Evolutionary conservation across 2,329 filamentous ascomycete species (phyloP), one percentile per base, ranked within the genome.

Genomic region (Arthrinium phaeospermum): DNA sequence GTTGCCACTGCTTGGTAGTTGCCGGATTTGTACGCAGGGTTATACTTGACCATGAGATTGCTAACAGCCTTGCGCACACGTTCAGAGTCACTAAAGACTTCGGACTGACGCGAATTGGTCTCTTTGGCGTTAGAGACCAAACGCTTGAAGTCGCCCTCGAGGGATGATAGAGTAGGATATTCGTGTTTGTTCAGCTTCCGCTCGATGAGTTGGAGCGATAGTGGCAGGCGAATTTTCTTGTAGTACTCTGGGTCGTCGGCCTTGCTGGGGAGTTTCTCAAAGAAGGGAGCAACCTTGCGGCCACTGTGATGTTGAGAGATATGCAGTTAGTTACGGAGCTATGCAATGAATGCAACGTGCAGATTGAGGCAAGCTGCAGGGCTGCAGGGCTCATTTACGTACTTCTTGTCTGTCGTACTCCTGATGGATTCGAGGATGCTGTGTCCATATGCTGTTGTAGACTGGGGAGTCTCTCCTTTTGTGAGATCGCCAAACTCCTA

Each of bases 81-180:
- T 82, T 98, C 95, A 12, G 95, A 94, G 83, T 98, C 94, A 61
- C 94, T 92, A 79, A 92, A 96, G 49, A 93, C 87, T 72, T 90
- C 84, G 0, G 93, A 94, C 61, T 88, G 89, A 76, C 92, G 92
- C 73, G 91, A 87, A 78, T 96, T 96, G 83, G 91, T 96, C 71
- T 94, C 91, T 81, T 97, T 97, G 47, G 93, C 94, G 79, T 97
- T 98, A 75, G 91, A 88, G 71, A 97, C 92, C 88, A 98, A 93
- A 75, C 94, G 91, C 85, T 96, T 97, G 79, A 96, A 89, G 80
- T 95, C 95, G 79, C 93, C 92, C 82, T 98, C 95, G 16, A 98
- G 85, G 69, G 92, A 87, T 7, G 93, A 91, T 68, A 98, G 86
- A 70, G 85, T 92, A 19, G 87, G 80, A 79, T 97, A 97, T 75